Evolutionary conservation across 495 filamentous ascomycete species (phyloP).

Genomic region (Aspergillus indologenus): DNA sequence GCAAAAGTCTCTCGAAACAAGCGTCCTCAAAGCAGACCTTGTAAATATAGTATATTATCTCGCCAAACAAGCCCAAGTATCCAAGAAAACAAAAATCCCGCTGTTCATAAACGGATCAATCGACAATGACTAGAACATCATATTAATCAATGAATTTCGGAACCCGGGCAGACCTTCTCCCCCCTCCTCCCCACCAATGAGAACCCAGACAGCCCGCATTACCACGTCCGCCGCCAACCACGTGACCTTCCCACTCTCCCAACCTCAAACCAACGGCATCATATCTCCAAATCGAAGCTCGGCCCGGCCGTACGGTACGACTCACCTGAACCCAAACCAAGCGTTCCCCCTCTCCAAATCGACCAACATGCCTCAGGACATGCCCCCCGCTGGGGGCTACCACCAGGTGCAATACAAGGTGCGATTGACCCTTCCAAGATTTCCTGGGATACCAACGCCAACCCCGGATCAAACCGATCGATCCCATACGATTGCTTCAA

Average conservation of each 20-base stretch:
- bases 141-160: background rate
- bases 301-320: background rate
- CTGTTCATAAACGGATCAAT: too few relatives aligned
- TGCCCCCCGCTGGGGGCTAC: conserved; percentile 93
- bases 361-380: conserved; percentile 66
- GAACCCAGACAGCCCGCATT: conserved; percentile 30
- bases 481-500: too few relatives aligned
- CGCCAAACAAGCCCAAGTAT: too few relatives aligned
- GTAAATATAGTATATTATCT: too few relatives aligned
- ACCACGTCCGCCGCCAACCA: conserved; percentile 27
- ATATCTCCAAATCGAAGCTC: conserved; percentile 8
- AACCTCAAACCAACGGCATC: conserved; percentile 36
- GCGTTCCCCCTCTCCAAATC: conserved; percentile 19
- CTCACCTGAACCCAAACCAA: background rate
- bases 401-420: conserved; percentile 95
- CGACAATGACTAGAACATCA: background rate
- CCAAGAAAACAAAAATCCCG: too few relatives aligned
- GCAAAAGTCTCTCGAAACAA: too few relatives aligned
- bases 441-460: background rate
- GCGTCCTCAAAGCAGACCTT: too few relatives aligned
- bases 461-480: too few relatives aligned
- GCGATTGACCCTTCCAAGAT: conserved; percentile 22
- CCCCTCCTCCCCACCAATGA: conserved; percentile 30
- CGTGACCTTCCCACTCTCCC: conserved; percentile 29
- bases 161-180: background rate